Conservation (phyloP, 2,329 filamentous ascomycete genomes). For the Coniochaeta hoffmannii region DNA sequence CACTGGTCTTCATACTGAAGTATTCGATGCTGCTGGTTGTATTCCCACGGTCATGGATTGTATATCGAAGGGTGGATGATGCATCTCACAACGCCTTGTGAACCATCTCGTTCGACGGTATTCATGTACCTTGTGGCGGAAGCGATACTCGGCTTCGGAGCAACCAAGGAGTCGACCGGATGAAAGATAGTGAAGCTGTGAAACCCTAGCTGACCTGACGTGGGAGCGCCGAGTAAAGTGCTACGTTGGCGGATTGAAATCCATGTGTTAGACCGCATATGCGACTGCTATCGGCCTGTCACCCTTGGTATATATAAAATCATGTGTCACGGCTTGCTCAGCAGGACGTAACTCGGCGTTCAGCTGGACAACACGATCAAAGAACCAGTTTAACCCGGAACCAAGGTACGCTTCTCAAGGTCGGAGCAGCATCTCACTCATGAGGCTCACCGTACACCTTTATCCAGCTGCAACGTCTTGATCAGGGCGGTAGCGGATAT, state of each 20-base stretch:
- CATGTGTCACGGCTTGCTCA: background rate
- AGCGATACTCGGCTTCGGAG: background rate
- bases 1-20: too few species aligned
- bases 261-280: background rate
- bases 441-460: background rate
- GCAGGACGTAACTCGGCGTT: background rate
- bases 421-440: too few species aligned
- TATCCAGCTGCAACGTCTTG: background rate
- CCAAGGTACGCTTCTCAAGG: too few species aligned
- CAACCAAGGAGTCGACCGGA: background rate
- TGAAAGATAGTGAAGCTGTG: background rate
- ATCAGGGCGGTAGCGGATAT: background rate
- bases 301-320: background rate
- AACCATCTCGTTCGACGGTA: background rate
- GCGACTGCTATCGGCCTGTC: background rate
- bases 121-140: background rate
- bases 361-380: too few species aligned
- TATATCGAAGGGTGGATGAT: too few species aligned
- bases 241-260: background rate
- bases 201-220: background rate
- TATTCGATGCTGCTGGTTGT: too few species aligned
- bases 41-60: too few species aligned
- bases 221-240: background rate
- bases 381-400: too few species aligned
- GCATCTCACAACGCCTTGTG: background rate